Evolutionary conservation across 2,329 filamentous ascomycete genomes (phyloP).

Genomic region (Exophiala lecanii-corni): DNA sequence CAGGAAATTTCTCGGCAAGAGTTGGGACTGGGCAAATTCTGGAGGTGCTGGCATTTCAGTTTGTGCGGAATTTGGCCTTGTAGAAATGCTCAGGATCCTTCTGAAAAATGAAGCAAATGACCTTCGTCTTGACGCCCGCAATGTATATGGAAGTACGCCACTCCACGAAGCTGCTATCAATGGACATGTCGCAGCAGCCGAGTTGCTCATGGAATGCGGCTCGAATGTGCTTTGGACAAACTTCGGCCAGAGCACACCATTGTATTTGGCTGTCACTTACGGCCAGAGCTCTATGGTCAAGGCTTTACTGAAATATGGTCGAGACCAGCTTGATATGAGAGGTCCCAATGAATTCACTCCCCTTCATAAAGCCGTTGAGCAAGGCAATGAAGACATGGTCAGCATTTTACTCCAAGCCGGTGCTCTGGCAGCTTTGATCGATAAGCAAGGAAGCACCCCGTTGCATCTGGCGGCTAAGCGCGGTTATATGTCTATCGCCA

Average conservation of each 20-base stretch:
- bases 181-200: constrained; percentile 18
- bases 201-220: constrained; percentile 22
- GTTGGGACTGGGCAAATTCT: constrained; percentile 19
- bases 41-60: constrained; percentile 23
- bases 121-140: constrained; percentile 28
- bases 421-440: constrained; percentile 25
- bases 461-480: constrained; percentile 22
- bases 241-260: constrained; percentile 19
- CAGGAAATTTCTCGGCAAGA: constrained; percentile 15
- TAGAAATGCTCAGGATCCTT: constrained; percentile 18
- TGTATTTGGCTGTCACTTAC: constrained; percentile 23
- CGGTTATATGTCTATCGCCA: constrained; percentile 17
- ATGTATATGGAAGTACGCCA: constrained; percentile 23
- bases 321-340: constrained; percentile 18
- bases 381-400: constrained; percentile 27
- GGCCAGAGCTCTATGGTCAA: constrained; percentile 16
- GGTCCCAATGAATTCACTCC: constrained; percentile 24
- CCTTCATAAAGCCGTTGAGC: constrained; percentile 27
- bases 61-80: constrained; percentile 20
- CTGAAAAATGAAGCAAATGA: constrained; percentile 8
- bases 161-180: constrained; percentile 23
- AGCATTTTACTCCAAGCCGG: constrained; percentile 25
- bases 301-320: constrained; percentile 18
- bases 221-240: constrained; percentile 18
- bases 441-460: constrained; percentile 19